These are phyloP conservation scores for Nyssa sinensis DNA, from an alignment of 148 eudicot species.

Conservation along the genomic window DNA sequence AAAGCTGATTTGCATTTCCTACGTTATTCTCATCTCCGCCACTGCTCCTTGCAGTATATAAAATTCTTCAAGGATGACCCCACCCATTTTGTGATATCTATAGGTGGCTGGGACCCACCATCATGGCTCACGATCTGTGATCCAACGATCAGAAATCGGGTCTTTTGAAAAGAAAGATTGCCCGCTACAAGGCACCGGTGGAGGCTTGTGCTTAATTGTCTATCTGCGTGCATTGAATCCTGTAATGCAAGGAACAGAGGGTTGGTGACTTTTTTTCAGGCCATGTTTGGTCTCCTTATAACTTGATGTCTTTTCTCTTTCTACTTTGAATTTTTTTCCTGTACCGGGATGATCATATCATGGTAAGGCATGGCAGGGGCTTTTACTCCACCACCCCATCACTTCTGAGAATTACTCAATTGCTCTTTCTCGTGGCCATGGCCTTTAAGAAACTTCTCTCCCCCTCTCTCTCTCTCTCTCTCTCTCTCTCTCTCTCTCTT, in stretches of 20 bases:
- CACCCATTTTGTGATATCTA: too few relatives aligned
- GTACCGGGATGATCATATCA: constrained; percentile 7
- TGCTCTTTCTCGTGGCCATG: constrained; percentile 7
- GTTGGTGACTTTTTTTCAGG: neutral
- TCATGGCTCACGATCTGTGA: neutral
- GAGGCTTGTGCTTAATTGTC: neutral
- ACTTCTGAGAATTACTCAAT: constrained; percentile 13
- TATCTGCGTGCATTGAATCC: neutral
- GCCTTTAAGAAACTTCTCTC: neutral
- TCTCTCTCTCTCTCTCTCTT: too few relatives aligned
- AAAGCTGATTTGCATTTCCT: constrained; percentile 17
- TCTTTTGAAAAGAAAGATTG: too few relatives aligned
- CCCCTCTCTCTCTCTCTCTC: neutral
- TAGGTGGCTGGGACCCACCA: constrained; percentile 8
- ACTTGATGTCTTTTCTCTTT: neutral
- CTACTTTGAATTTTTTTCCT: neutral
- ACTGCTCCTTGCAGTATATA: neutral
- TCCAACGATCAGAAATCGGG: neutral
- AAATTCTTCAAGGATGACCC: too few relatives aligned
- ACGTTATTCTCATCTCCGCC: constrained; percentile 5
- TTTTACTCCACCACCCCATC: neutral
- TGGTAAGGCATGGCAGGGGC: constrained; percentile 2
- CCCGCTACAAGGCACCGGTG: too few relatives aligned
- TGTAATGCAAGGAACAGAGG: neutral
- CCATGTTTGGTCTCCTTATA: neutral